Conservation (phyloP, 2,329 filamentous ascomycete species). For the Parasarocladium wereldwijsianum region DNA sequence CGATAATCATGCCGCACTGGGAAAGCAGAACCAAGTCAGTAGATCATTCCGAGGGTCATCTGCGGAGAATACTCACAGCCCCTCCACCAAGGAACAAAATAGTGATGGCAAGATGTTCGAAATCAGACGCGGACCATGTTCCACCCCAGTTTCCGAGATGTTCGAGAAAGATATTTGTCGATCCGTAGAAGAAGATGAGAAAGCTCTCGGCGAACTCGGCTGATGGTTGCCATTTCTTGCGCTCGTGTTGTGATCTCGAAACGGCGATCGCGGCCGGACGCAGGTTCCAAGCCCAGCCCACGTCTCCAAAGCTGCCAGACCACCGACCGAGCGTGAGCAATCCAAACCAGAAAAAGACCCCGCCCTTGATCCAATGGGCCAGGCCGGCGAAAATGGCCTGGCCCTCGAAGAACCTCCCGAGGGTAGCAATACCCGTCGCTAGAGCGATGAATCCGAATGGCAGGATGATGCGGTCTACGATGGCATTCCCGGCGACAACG, state of each 20-base stretch:
- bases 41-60: conserved; percentile 10
- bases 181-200: conserved; percentile 80
- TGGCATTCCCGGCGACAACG: conserved; percentile 45
- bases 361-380: conserved; percentile 88
- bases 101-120: conserved; percentile 88
- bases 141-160: conserved; percentile 62
- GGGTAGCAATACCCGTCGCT: conserved; percentile 58
- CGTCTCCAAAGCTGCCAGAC: conserved; percentile 77
- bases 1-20: conserved; percentile 70
- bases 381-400: conserved; percentile 64
- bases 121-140: conserved; percentile 61
- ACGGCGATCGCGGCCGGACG: conserved; percentile 43
- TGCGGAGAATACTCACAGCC: conserved; percentile 43
- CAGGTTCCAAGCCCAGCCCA: conserved; percentile 93
- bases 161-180: conserved; percentile 84
- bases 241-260: neutral
- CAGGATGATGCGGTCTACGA: conserved; percentile 64
- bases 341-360: conserved; percentile 90
- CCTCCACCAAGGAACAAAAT: conserved; percentile 90
- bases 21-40: too few relatives aligned
- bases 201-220: conserved; percentile 84
- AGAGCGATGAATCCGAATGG: conserved; percentile 64
- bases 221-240: conserved; percentile 53
- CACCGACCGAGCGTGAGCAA: conserved; percentile 76
- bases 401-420: conserved; percentile 68